Base-by-base conservation (phyloP, 2,329 filamentous ascomycete species). In the Cordyceps cicadae region DNA sequence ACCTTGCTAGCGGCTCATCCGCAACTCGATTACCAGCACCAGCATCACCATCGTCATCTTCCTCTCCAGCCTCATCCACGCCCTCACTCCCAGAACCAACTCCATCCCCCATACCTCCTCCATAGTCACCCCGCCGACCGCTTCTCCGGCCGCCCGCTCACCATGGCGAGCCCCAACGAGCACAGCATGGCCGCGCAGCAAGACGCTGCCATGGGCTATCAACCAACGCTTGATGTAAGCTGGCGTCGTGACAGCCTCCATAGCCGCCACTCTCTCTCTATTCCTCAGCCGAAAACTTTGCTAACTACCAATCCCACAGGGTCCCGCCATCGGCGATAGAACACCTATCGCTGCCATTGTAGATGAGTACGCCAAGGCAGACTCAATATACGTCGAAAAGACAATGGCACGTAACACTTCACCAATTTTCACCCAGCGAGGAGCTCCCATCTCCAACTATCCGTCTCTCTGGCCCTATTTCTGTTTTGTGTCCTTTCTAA, bases 311-410 rank as follows among this genome's bases (percentile, higher is more conserved):
- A 34, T 15, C 49, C 26, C n/a, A 19, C 70, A 97, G 93, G 92
- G 91, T 60, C 89, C 90, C 63, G 80, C 92, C 54, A 88, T 97
- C 65, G 89, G 91, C 68, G 82, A 87, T 63, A 90, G 89, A 74
- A 85, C 86, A 69, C 84, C 89, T 56, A 95, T 87, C 74, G 83
- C 86, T 66, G 84, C 81, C 65, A 91, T 99, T 70, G 86, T 89
- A 17, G 81, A 87, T 64, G 90, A 96, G 72, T 97, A 96, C 76
- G 89, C 91, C 63, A 88, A 89, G 74, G 92, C 91, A 63, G 92
- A 97, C 72, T 86, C 87, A 6, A 79, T 90, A 64, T 96, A 90
- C 72, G 87, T 92, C 55, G 84, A 88, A 62, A 97, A 97, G 79
- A 97, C 92, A 54, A 82, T 85, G 70, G 93, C 96, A 78, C 74